A percentile compares a stretch with the other conserved stretches of the same genome.
These are phyloP conservation scores for Rhizopus arrhizus DNA, from an alignment of 371 early-diverging fungal genomes.

Conservation along the genomic window DNA sequence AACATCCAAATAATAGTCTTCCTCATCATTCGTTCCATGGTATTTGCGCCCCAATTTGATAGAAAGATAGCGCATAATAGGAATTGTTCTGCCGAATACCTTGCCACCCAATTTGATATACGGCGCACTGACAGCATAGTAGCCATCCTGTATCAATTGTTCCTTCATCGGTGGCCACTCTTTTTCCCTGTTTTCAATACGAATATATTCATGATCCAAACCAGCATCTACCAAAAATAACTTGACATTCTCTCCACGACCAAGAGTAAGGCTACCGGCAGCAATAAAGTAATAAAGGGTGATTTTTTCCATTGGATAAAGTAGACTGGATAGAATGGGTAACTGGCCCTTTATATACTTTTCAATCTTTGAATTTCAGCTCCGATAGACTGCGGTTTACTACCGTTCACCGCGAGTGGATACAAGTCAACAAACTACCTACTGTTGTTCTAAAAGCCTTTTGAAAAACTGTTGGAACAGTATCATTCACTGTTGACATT, in stretches of 20 bases:
- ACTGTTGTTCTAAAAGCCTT: no score
- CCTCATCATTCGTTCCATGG: conserved; percentile 24
- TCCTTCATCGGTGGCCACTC: conserved; percentile 11
- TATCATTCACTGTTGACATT: no score
- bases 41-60: conserved; percentile 30
- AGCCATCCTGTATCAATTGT: conserved; percentile 12
- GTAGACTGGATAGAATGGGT: no score
- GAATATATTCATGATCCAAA: conserved; percentile 30
- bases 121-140: conserved; percentile 22
- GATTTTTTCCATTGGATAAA: conserved; percentile 15
- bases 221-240: conserved; percentile 22
- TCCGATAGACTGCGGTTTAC: no score
- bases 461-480: no score
- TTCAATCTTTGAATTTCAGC: no score
- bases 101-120: conserved; percentile 24
- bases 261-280: background rate
- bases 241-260: conserved; percentile 19
- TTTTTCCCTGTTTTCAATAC: background rate
- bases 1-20: conserved; percentile 21
- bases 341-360: no score
- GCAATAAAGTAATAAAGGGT: conserved; percentile 4
- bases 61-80: conserved; percentile 35
- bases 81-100: conserved; percentile 17
- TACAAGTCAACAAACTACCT: no score
- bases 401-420: no score